phyloP scores from a whole-genome alignment of 768 basidiomycete genomes.

The Ramaria sp. region DNA sequence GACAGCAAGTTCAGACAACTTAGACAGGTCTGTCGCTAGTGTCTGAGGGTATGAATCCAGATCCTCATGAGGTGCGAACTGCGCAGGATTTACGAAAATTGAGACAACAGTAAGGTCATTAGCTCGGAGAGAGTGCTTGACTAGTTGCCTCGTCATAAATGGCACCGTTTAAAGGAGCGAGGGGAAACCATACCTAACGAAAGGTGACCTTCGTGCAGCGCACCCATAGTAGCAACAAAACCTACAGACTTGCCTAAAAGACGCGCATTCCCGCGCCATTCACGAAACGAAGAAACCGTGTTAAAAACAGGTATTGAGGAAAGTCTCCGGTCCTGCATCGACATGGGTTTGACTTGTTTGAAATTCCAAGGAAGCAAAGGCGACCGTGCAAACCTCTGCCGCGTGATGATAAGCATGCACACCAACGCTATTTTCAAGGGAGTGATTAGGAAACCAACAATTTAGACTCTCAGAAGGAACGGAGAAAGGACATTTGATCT shows the following conservation, averaged over 20 bases:
- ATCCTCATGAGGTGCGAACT: constrained; percentile 95
- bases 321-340: not conserved
- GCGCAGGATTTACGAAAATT: constrained; percentile 96
- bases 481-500: not conserved
- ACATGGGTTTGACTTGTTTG: not conserved
- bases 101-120: constrained; percentile 87
- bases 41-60: constrained; percentile 86
- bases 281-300: constrained; percentile 48
- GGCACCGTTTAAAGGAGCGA: not conserved
- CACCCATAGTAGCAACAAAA: constrained; percentile 97
- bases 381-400: not conserved
- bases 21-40: constrained; percentile 58
- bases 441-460: not conserved
- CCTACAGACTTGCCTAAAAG: constrained; percentile 61
- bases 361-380: not conserved
- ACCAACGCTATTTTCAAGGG: not conserved
- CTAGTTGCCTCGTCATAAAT: constrained; percentile 28
- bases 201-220: constrained; percentile 87
- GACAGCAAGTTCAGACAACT: constrained; percentile 33
- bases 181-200: constrained; percentile 55
- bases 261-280: constrained; percentile 64
- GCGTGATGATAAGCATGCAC: not conserved
- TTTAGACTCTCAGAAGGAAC: no score
- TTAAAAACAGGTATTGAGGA: constrained; percentile 39
- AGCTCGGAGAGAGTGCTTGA: constrained; percentile 58